A percentile compares a stretch with the other conserved stretches of the same genome.
These are phyloP conservation scores for Trichosphaerium sp. DNA, from an alignment of 78 protist genomes.

Conservation along the genomic window DNA sequence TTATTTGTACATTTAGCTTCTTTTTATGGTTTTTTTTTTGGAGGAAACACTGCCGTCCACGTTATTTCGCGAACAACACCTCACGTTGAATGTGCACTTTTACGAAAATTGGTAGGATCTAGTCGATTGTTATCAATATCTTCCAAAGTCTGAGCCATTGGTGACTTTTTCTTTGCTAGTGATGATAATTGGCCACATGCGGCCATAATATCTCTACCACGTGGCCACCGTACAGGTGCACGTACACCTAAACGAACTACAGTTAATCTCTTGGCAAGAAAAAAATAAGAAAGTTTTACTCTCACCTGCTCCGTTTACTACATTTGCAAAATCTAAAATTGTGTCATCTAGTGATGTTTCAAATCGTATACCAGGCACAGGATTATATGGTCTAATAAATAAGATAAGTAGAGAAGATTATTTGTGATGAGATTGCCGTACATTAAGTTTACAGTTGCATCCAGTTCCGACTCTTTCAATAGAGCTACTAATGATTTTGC, in stretches of 20 bases:
- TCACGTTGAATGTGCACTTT: too few relatives aligned
- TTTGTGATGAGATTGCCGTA: background rate
- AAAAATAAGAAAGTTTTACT: background rate
- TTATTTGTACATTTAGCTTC: too few relatives aligned
- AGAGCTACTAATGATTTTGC: conserved; percentile 12
- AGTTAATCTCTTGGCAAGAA: too few relatives aligned
- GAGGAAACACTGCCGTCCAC: too few relatives aligned
- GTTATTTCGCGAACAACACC: too few relatives aligned
- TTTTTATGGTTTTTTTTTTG: too few relatives aligned
- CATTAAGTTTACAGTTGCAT: conserved; percentile 13
- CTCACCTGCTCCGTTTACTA: background rate
- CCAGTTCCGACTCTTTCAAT: conserved; percentile 10
- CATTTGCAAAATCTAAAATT: conserved; percentile 1
- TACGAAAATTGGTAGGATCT: too few relatives aligned
- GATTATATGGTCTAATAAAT: conserved; percentile 44
- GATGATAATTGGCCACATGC: conserved; percentile 47
- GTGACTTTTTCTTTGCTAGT: too few relatives aligned
- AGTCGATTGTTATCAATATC: too few relatives aligned
- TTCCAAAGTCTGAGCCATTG: too few relatives aligned
- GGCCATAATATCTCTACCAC: conserved; percentile 39
- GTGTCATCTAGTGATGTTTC: background rate
- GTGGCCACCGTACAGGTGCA: conserved; percentile 32
- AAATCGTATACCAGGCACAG: conserved; percentile 25
- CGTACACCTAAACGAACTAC: background rate
- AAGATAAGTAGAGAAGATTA: background rate